Conservation (phyloP, 192 early-diverging fungal genomes). For the Mortierella hygrophila region DNA sequence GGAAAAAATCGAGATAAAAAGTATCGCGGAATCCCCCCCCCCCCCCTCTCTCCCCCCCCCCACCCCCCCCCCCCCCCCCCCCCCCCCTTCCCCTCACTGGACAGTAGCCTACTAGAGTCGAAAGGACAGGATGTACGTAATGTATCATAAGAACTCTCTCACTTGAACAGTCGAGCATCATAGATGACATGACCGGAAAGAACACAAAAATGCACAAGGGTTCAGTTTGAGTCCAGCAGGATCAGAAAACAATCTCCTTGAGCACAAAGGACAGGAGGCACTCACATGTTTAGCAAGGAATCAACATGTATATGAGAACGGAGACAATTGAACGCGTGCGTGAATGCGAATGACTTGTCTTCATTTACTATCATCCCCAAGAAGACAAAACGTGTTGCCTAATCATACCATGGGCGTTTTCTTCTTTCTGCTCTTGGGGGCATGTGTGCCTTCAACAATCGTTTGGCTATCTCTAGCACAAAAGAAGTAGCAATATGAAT, state of each 20-base stretch:
- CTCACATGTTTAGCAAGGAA: background rate
- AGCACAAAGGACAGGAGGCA: background rate
- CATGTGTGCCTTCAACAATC: background rate
- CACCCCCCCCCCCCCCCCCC: no score
- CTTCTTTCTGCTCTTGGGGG: background rate
- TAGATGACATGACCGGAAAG: background rate
- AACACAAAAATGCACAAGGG: background rate
- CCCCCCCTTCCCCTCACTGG: background rate
- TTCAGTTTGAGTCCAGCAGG: background rate
- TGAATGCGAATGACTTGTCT: background rate
- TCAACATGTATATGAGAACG: background rate
- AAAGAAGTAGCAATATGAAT: no score
- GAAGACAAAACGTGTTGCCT: background rate
- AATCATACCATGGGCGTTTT: background rate
- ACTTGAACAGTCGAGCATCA: background rate
- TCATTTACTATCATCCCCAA: background rate
- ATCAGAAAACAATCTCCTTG: background rate
- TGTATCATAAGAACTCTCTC: background rate
- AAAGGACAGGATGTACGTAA: background rate
- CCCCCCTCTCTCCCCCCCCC: no score
- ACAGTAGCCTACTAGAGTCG: background rate
- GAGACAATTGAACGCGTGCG: background rate
- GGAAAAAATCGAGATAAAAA: conserved; percentile 4
- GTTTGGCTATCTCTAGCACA: background rate
- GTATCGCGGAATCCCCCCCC: no score